Base-by-base conservation (phyloP, 2,329 filamentous ascomycete genomes). In the Alternaria brassicicola region DNA sequence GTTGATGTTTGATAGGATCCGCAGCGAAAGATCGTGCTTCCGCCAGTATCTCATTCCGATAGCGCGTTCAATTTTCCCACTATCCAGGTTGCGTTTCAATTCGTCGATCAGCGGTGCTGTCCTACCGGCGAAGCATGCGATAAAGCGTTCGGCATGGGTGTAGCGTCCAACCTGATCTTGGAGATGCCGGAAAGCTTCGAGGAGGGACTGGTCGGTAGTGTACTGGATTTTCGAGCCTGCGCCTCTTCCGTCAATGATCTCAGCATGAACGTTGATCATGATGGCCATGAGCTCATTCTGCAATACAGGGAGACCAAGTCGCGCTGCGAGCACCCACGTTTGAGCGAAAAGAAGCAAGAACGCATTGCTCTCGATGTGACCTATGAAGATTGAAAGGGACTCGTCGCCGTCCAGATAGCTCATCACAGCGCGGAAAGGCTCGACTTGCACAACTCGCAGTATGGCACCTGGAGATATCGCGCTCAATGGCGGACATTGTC, bases 281-380 rank as follows among this genome's bases (percentile, higher is more conserved):
- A 41, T 8, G 10, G 38, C 17, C 15, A 56, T 28, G 30, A 62
- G 51, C 9, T 45, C 30, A 45, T 59, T 57, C n/a, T 62, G 51
- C 6, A 59, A 19, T 3, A 12, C 15, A 9, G 56, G 52, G 15
- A 62, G 55, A 31, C 17, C 17, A 9, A 59, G 42, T 23, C 35
- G 35, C 28, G 55, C 52, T 33, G 55, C 59, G 17, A 62, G 59
- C 4, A 52, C 43, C 55, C 59, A 62, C 52, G 45, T 54, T 43
- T 36, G 39, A 5, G 59, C 52, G 21, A 59, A 59, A 17, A 62
- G 35, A n/a, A 59, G 55, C 6, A 58, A 39, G 4, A 43, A 21
- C 19, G n/a, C 17, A 33, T 31, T 25, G n/a, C 31, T 23, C 25
- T 31, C 43, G 15, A 31, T 28, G 19, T 17, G 45, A 30, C 7